Conservation (phyloP, 768 basidiomycete genomes). For the Chiua virens region DNA sequence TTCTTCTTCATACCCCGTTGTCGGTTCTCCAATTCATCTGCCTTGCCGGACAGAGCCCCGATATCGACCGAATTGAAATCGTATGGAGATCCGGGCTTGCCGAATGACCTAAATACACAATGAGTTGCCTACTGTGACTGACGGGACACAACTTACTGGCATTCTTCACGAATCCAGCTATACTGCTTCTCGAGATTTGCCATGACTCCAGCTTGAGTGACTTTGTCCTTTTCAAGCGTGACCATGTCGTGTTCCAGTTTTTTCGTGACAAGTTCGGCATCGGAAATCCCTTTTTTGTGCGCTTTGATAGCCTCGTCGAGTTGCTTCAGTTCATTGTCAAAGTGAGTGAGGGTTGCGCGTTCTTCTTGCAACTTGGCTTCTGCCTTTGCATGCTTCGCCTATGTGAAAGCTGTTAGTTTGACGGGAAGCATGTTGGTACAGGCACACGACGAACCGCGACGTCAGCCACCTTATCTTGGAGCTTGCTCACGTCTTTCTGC, state of each 20-base stretch:
- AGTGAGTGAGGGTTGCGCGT: conserved; percentile 81
- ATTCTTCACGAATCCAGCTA: conserved; percentile 88
- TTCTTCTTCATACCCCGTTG: conserved; percentile 93
- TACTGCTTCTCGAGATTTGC: conserved; percentile 75
- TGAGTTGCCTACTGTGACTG: background rate
- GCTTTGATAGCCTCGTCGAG: conserved; percentile 80
- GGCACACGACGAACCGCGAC: conserved; percentile 17
- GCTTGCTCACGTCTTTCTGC: conserved; percentile 59
- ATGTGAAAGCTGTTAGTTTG: background rate
- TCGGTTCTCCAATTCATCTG: conserved; percentile 69
- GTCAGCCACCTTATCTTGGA: conserved; percentile 47
- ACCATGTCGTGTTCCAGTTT: conserved; percentile 71
- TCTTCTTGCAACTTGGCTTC: conserved; percentile 79
- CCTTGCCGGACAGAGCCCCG: conserved; percentile 55
- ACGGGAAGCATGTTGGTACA: background rate
- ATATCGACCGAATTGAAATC: conserved; percentile 75
- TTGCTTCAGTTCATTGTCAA: conserved; percentile 84
- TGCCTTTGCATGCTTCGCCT: conserved; percentile 63
- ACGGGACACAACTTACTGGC: conserved; percentile 56
- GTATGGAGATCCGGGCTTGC: conserved; percentile 75
- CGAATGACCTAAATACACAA: conserved; percentile 63
- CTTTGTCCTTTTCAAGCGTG: conserved; percentile 62
- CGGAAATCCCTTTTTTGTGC: conserved; percentile 69
- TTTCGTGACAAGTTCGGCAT: conserved; percentile 65
- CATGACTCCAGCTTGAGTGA: conserved; percentile 49